Percentiles rank a stretch among this genome's conserved stretches.
Conservation (phyloP, 805 yeast species). For the Tetrapisispora nanseiensis region DNA sequence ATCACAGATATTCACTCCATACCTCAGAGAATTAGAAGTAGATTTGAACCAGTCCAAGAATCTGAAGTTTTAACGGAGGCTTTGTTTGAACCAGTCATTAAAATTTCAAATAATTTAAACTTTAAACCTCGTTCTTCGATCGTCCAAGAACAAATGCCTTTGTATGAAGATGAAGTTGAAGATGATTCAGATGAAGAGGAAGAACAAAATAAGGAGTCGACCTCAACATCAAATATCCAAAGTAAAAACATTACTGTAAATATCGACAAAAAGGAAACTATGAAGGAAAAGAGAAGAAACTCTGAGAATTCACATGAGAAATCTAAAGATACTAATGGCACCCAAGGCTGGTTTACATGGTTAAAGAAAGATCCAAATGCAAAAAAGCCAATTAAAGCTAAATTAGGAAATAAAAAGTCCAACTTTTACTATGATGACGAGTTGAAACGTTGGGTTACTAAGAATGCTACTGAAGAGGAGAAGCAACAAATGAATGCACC, state of each 20-base stretch:
- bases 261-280: conserved; percentile 4
- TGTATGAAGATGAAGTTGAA: conserved; percentile 17
- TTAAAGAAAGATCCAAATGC: conserved; percentile 49
- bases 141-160: conserved; percentile 29
- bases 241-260: no score
- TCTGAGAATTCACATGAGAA: background rate
- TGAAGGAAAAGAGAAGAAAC: background rate
- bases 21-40: conserved; percentile 2
- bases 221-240: no score
- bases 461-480: conserved; percentile 55
- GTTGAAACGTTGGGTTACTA: conserved; percentile 79
- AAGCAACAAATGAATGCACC: conserved; percentile 60
- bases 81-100: conserved; percentile 24
- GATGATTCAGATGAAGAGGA: conserved; percentile 16
- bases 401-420: conserved; percentile 58
- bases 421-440: conserved; percentile 73
- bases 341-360: conserved; percentile 51
- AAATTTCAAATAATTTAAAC: conserved; percentile 5
- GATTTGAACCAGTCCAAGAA: conserved; percentile 19
- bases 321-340: conserved; percentile 1
- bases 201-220: conserved; percentile 17
- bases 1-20: background rate
- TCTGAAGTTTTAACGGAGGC: conserved; percentile 14
- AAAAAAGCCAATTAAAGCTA: conserved; percentile 73
- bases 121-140: conserved; percentile 7